Evolutionary conservation across 805 yeast genomes (phyloP).

Genomic region (Saccharomycopsis fermentans): DNA sequence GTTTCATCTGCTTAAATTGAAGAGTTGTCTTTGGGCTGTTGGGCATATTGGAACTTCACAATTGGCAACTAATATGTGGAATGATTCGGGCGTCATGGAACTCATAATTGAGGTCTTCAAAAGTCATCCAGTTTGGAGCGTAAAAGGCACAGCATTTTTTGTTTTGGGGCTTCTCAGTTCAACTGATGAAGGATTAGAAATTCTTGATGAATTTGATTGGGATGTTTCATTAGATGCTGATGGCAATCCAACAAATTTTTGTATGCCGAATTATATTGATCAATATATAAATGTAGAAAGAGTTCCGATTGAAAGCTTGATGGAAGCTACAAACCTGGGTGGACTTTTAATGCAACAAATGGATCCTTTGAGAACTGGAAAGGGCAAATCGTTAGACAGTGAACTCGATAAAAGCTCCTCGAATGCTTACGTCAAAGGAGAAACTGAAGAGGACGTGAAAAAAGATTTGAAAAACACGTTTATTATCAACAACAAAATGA

Average conservation of each 20-base stretch:
- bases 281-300: constrained; percentile 23
- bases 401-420: neutral
- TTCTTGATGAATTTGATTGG: constrained; percentile 79
- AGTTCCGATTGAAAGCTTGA: neutral
- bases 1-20: constrained; percentile 37
- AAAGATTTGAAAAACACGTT: too few species aligned
- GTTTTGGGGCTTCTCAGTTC: constrained; percentile 64
- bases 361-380: neutral
- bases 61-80: constrained; percentile 54
- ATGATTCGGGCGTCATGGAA: constrained; percentile 40
- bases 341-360: neutral
- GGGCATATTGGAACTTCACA: constrained; percentile 73
- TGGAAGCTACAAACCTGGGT: neutral
- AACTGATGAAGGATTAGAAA: constrained; percentile 73
- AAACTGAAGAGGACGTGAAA: too few species aligned
- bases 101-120: constrained; percentile 44
- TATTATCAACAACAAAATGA: too few species aligned
- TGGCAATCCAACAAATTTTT: constrained; percentile 34
- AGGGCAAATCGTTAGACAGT: neutral
- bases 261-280: constrained; percentile 29
- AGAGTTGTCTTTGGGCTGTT: constrained; percentile 77
- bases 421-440: too few species aligned
- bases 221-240: constrained; percentile 35
- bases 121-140: constrained; percentile 40
- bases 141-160: constrained; percentile 70